Conservation (phyloP, 1,284 basidiomycete species). For the Leccinum griseonigrum region DNA sequence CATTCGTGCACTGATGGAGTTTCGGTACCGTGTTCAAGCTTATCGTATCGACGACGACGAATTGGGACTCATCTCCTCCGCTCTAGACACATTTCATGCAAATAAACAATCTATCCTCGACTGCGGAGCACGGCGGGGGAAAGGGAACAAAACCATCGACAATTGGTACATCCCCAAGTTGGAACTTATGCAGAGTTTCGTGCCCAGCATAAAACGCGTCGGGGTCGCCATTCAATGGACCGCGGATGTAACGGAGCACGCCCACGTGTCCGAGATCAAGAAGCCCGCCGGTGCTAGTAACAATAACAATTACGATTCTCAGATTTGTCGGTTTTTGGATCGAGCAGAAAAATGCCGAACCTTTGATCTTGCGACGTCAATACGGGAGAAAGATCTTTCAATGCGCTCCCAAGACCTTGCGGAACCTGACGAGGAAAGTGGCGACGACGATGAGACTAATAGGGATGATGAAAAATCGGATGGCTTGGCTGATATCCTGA, state of each 20-base stretch:
- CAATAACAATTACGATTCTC: background rate
- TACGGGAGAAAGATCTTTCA: background rate
- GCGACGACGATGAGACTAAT: too few species aligned
- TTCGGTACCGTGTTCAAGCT: background rate
- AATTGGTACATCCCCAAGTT: background rate
- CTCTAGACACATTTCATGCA: background rate
- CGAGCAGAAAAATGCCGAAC: background rate
- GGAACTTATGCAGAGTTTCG: background rate
- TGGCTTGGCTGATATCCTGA: too few species aligned
- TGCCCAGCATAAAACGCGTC: background rate
- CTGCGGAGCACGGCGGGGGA: background rate
- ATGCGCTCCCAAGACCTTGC: too few species aligned
- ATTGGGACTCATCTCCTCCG: background rate
- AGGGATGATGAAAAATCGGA: too few species aligned
- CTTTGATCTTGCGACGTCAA: background rate
- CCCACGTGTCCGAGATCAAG: background rate
- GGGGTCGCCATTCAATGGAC: background rate
- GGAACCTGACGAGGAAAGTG: too few species aligned
- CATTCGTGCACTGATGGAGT: background rate
- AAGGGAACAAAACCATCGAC: background rate
- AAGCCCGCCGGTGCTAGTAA: background rate
- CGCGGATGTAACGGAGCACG: background rate
- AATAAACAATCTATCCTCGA: background rate
- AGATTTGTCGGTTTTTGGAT: background rate
- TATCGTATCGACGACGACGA: background rate